A percentile compares a stretch with the other conserved stretches of the same genome.
Conservation (phyloP, 805 yeast genomes). For the Wickerhamomyces rabaulensis region DNA sequence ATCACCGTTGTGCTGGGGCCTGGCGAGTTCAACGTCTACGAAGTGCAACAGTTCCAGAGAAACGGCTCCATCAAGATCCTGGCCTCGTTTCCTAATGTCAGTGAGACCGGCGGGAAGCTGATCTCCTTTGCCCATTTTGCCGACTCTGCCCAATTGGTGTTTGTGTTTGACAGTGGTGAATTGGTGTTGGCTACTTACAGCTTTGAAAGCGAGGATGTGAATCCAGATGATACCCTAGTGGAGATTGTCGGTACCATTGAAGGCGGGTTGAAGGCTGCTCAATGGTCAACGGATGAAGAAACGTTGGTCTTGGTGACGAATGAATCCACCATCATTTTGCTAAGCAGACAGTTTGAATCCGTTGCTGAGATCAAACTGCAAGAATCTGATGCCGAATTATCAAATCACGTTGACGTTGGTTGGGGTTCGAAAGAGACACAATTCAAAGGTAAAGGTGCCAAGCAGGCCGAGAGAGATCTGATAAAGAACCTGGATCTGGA, state of each 20-base stretch:
- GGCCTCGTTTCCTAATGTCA: slow-evolving; percentile 53
- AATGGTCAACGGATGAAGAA: slow-evolving; percentile 93
- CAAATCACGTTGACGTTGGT: slow-evolving; percentile 91
- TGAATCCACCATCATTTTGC: slow-evolving; percentile 54
- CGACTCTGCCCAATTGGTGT: slow-evolving; percentile 59
- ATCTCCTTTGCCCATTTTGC: slow-evolving; percentile 62
- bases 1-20: slow-evolving; percentile 61
- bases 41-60: slow-evolving; percentile 72
- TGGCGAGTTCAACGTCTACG: slow-evolving; percentile 49
- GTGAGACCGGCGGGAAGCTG: slow-evolving; percentile 31
- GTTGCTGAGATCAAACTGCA: slow-evolving; percentile 53
- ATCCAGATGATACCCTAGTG: slow-evolving; percentile 46
- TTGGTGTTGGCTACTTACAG: slow-evolving; percentile 63
- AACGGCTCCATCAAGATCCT: slow-evolving; percentile 52
- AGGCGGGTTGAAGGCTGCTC: slow-evolving; percentile 62
- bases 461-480: slow-evolving; percentile 63
- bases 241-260: slow-evolving; percentile 86
- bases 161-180: slow-evolving; percentile 74
- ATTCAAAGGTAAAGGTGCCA: slow-evolving; percentile 90
- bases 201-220: slow-evolving; percentile 29
- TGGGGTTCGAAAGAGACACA: slow-evolving; percentile 99
- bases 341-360: slow-evolving; percentile 77
- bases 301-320: slow-evolving; percentile 63
- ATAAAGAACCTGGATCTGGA: slow-evolving; percentile 55
- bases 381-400: slow-evolving; percentile 54